Conservation (phyloP, 345 rosid species). For the Citrus inodora region DNA sequence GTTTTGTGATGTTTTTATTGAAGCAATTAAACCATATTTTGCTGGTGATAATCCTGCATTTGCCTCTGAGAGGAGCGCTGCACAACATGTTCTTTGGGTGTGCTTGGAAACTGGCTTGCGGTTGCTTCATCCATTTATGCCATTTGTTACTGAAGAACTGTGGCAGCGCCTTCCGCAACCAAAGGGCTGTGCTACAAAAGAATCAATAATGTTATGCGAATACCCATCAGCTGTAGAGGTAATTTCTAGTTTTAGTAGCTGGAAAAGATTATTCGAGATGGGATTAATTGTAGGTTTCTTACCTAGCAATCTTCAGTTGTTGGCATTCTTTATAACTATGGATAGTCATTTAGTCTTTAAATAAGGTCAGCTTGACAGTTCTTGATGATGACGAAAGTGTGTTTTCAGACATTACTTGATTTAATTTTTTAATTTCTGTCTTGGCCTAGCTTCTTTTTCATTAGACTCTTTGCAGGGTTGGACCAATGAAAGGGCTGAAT, state of each 20-base stretch:
- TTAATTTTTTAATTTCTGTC: neutral
- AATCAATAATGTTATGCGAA: conserved; percentile 76
- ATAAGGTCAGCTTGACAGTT: neutral
- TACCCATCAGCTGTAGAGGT: conserved; percentile 73
- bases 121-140: conserved; percentile 97
- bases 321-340: neutral
- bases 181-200: conserved; percentile 36
- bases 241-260: conserved; percentile 14
- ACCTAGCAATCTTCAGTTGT: neutral
- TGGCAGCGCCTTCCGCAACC: conserved; percentile 91
- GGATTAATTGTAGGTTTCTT: neutral
- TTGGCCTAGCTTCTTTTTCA: neutral
- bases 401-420: neutral
- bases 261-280: neutral
- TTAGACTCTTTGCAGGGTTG: conserved; percentile 43
- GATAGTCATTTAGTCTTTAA: neutral
- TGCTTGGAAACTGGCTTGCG: conserved; percentile 83
- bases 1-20: conserved; percentile 92
- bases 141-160: conserved; percentile 86
- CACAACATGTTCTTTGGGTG: conserved; percentile 71
- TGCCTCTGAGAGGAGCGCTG: conserved; percentile 60
- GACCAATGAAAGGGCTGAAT: conserved; percentile 61
- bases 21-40: conserved; percentile 87
- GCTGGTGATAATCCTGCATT: conserved; percentile 47
- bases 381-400: neutral